These are phyloP conservation scores for Metschnikowia lochheadii DNA, from an alignment of 805 yeast species.

Conservation along the genomic window DNA sequence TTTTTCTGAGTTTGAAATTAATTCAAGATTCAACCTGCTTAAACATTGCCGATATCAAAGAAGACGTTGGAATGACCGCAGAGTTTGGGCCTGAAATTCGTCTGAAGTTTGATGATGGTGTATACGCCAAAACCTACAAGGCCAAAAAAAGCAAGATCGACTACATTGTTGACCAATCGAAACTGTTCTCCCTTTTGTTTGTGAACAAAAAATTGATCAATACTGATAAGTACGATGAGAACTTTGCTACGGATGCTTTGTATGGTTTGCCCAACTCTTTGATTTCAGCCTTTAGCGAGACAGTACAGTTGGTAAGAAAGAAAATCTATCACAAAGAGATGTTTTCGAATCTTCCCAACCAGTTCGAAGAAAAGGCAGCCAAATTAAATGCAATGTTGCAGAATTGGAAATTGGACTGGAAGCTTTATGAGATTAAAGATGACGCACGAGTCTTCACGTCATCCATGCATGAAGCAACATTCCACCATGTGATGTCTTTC, in stretches of 20 bases:
- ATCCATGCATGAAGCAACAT: constrained; percentile 65
- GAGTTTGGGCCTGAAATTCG: constrained; percentile 31
- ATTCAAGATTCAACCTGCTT: constrained; percentile 73
- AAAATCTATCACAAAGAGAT: constrained; percentile 48
- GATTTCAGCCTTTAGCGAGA: constrained; percentile 66
- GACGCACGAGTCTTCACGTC: constrained; percentile 36
- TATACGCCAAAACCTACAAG: constrained; percentile 7
- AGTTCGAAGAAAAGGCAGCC: constrained; percentile 24
- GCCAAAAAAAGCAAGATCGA: constrained; percentile 15
- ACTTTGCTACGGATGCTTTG: constrained; percentile 70
- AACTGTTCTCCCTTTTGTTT: constrained; percentile 34
- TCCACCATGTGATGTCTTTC: constrained; percentile 77
- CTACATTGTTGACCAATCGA: constrained; percentile 18
- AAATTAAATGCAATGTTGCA: constrained; percentile 45
- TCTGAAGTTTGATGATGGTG: constrained; percentile 12
- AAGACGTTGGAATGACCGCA: constrained; percentile 27
- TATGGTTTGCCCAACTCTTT: constrained; percentile 84
- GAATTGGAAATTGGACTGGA: constrained; percentile 78
- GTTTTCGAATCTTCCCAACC: constrained; percentile 27
- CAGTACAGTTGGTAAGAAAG: constrained; percentile 61
- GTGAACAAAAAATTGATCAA: constrained; percentile 41
- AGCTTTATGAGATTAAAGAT: constrained; percentile 30
- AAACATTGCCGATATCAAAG: constrained; percentile 31
- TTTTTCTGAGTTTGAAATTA: constrained; percentile 68
- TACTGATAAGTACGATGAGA: constrained; percentile 49